Conservation (phyloP, 768 basidiomycete genomes). For the Lentinula edodes region DNA sequence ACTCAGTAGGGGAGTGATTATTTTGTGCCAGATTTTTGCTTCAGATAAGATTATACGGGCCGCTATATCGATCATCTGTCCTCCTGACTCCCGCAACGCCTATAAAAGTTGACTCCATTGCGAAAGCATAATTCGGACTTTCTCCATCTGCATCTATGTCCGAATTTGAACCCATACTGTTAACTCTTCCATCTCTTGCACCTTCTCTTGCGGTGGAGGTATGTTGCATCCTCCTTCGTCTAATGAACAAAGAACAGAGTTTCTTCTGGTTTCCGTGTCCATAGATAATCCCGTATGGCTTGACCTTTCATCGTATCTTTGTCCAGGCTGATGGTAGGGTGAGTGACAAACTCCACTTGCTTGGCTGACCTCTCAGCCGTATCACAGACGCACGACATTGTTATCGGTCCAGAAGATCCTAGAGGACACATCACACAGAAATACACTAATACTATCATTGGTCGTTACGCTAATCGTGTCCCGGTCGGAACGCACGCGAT, state of each 20-base stretch:
- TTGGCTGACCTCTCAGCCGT: not conserved
- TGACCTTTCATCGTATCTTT: slow-evolving; percentile 64
- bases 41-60: not conserved
- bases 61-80: not conserved
- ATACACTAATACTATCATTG: slow-evolving; percentile 70
- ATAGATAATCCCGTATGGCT: slow-evolving; percentile 60
- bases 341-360: slow-evolving; percentile 12
- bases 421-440: slow-evolving; percentile 52
- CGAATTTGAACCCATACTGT: slow-evolving; percentile 46
- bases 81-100: not conserved
- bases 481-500: slow-evolving; percentile 52
- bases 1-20: too few species aligned
- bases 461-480: slow-evolving; percentile 68
- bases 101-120: not conserved
- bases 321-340: slow-evolving; percentile 64
- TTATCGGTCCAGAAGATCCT: slow-evolving; percentile 66
- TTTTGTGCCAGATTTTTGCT: too few species aligned
- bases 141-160: slow-evolving; percentile 24
- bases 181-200: slow-evolving; percentile 49
- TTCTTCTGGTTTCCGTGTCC: not conserved
- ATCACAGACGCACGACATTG: slow-evolving; percentile 65
- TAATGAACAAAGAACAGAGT: too few species aligned
- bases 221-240: slow-evolving; percentile 4
- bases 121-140: not conserved
- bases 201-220: slow-evolving; percentile 64